phyloP scores from a whole-genome alignment of 768 basidiomycete genomes.

The Boletus coccyginus region DNA sequence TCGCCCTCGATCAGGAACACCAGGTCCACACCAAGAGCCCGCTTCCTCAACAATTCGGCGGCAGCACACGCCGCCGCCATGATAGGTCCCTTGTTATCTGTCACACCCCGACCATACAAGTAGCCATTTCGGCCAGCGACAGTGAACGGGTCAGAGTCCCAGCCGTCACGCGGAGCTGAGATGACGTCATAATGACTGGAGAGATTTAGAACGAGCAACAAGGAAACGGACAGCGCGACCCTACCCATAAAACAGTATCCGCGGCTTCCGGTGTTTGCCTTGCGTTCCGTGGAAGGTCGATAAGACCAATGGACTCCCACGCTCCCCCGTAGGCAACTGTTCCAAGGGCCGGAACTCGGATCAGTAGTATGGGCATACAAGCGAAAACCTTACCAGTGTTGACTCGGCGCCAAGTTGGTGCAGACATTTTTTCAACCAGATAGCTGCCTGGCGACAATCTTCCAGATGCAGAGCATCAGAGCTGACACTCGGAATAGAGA shows the following conservation, averaged over 20 bases:
- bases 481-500: constrained; percentile 86
- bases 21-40: constrained; percentile 80
- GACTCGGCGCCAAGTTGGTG: constrained; percentile 85
- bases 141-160: constrained; percentile 83
- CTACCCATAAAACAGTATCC: constrained; percentile 90
- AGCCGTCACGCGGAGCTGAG: constrained; percentile 66
- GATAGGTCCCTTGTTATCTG: constrained; percentile 96
- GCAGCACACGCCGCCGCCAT: constrained; percentile 89
- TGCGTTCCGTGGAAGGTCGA: constrained; percentile 80
- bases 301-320: constrained; percentile 83
- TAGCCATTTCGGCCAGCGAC: constrained; percentile 85
- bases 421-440: constrained; percentile 88
- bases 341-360: neutral
- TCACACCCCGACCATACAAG: constrained; percentile 86
- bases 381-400: constrained; percentile 49
- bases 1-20: constrained; percentile 95
- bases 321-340: constrained; percentile 75
- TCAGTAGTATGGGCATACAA: neutral
- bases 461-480: constrained; percentile 63
- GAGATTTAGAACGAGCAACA: neutral
- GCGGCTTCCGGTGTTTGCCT: constrained; percentile 54
- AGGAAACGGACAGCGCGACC: constrained; percentile 4
- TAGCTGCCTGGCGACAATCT: constrained; percentile 91
- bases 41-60: constrained; percentile 67
- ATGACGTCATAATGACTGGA: constrained; percentile 96